Conservation (phyloP, 495 filamentous ascomycete species). For the Daldinia grandis region DNA sequence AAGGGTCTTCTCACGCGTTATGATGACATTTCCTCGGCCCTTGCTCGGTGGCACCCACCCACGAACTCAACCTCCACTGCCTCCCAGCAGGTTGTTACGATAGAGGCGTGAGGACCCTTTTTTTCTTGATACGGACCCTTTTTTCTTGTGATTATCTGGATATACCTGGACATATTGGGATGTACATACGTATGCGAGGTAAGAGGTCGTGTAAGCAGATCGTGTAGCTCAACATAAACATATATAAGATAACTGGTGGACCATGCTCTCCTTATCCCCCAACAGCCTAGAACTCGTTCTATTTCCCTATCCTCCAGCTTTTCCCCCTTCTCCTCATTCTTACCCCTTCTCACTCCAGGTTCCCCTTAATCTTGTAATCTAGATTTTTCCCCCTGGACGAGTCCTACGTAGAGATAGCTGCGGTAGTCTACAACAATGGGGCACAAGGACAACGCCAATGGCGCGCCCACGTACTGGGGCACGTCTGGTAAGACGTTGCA, state of each 20-base stretch:
- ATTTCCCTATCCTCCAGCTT: constrained; percentile 16
- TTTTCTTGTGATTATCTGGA: constrained; percentile 29
- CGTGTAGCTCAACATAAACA: constrained; percentile 20
- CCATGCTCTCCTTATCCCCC: constrained; percentile 15
- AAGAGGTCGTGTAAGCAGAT: constrained; percentile 16
- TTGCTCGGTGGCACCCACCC: constrained; percentile 40
- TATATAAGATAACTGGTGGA: constrained; percentile 32
- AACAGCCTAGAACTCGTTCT: constrained; percentile 34
- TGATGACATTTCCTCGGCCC: constrained; percentile 40
- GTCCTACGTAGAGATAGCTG: neutral
- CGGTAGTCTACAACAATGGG: constrained; percentile 30
- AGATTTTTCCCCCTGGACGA: constrained; percentile 16
- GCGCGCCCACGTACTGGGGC: constrained; percentile 39
- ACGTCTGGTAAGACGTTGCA: constrained; percentile 27
- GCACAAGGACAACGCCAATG: constrained; percentile 34
- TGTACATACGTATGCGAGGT: constrained; percentile 6
- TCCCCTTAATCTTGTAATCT: constrained; percentile 4
- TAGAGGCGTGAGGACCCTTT: neutral
- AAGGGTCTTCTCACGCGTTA: constrained; percentile 19
- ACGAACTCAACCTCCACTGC: neutral
- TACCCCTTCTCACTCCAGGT: constrained; percentile 10
- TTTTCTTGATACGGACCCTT: constrained; percentile 15
- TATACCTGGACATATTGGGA: neutral
- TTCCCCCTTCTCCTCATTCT: neutral
- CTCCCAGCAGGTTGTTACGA: constrained; percentile 4